phyloP scores from a whole-genome alignment of 192 early-diverging fungal species.

The Mortierella alpina region DNA sequence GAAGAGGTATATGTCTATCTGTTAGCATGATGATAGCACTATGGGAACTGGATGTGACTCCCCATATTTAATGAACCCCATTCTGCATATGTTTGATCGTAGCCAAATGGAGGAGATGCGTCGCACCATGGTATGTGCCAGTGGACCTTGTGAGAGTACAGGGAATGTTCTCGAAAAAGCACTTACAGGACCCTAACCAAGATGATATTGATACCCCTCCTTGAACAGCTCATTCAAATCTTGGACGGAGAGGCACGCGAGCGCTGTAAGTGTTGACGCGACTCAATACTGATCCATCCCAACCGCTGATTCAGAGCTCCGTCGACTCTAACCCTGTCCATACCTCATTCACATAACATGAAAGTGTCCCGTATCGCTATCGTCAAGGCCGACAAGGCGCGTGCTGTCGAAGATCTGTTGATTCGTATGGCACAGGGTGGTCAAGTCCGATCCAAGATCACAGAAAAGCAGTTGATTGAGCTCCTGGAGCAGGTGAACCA shows the following conservation, averaged over 20 bases:
- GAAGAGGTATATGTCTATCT: constrained; percentile 59
- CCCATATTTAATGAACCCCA: constrained; percentile 2
- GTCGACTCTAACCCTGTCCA: no score
- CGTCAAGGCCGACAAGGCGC: constrained; percentile 90
- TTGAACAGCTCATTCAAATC: constrained; percentile 77
- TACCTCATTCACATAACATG: neutral
- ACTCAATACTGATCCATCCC: no score
- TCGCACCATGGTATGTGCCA: constrained; percentile 69
- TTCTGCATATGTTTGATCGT: constrained; percentile 2
- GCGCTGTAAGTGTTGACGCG: constrained; percentile 66
- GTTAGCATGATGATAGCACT: neutral
- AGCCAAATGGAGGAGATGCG: constrained; percentile 91
- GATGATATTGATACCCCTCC: no score
- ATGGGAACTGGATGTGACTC: neutral
- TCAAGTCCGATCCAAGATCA: constrained; percentile 85
- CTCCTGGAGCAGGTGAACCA: constrained; percentile 87
- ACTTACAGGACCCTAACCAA: no score
- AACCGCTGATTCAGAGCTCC: no score
- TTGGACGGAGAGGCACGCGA: constrained; percentile 85
- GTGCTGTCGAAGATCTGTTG: constrained; percentile 89
- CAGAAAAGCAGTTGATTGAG: constrained; percentile 86
- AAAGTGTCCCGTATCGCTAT: constrained; percentile 89
- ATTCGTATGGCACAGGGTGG: constrained; percentile 90
- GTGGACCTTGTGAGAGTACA: neutral
- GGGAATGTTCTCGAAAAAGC: no score